Evolutionary conservation across 2,329 filamentous ascomycete genomes (phyloP), one percentile per base, ranked within the genome.

Genomic region (Claviceps digitariae): DNA sequence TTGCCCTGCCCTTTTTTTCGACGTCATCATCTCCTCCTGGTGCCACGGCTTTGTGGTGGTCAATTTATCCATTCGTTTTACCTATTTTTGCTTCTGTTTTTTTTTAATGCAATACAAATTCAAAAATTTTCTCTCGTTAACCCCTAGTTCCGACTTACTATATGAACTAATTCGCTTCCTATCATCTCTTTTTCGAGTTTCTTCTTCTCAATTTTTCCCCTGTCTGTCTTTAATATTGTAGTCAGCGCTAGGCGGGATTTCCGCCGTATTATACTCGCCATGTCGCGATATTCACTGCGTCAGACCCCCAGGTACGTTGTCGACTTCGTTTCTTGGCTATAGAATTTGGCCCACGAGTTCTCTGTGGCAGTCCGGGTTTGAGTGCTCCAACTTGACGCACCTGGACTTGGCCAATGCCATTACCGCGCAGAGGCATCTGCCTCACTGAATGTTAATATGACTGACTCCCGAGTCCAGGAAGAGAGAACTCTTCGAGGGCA

Each of bases 401-500:
- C n/a, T 9, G 27, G n/a, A 4, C 17, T n/a, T 29, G 21, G 9
- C 27, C 45, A 34, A 4, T 47, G 20, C 15, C 25, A 45, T 10
- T 5, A 25, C 13, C 20, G 10, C 20, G 10, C 12, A 23, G 23
- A 6, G 21, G 38, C 17, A 41, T 20, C 41, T 34, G 45, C 29
- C 20, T 53, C 41, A 31, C 29, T 45, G 15, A 36, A 20, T 36
- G 17, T 27, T 21, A 3, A 47, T 25, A 50, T 52, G 41, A 59
- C 54, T 52, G 36, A 48, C 23, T n/a, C 12, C 34, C 34, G 12
- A 27, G 3, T 53, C 1, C 41, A 82, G 78, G 59, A 82, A 82
- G 67, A 80, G 79, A 67, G 78, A 81, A 63, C 74, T 79, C 54
- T 81, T 79, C 60, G 73, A 79, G 38, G 78, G 78, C 60, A 79